Conservation (phyloP, 768 basidiomycete species). For the Rhizopogon vesiculosus region DNA sequence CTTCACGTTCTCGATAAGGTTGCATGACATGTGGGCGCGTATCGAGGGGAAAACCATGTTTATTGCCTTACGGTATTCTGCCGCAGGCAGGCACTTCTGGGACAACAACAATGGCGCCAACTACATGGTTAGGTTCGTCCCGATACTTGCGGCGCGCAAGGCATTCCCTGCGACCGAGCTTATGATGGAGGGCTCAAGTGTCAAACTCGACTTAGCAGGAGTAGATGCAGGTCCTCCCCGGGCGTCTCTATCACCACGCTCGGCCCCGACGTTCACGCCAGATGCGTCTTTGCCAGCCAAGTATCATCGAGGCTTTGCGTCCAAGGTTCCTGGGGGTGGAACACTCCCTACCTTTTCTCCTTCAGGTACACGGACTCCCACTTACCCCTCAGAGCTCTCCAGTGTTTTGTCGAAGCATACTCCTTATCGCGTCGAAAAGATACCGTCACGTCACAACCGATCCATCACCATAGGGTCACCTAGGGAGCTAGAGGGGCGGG, state of each 20-base stretch:
- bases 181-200: conserved; percentile 54
- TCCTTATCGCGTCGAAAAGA: neutral
- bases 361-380: conserved; percentile 27
- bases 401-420: conserved; percentile 33
- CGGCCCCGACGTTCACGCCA: conserved; percentile 20
- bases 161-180: conserved; percentile 29
- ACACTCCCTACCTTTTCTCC: conserved; percentile 6
- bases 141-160: conserved; percentile 17
- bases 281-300: conserved; percentile 43
- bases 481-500: conserved; percentile 36
- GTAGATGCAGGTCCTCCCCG: conserved; percentile 14
- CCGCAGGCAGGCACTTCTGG: conserved; percentile 80
- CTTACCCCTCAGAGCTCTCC: conserved; percentile 42
- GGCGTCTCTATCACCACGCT: conserved; percentile 11
- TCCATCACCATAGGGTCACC: conserved; percentile 42
- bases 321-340: conserved; percentile 45
- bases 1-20: conserved; percentile 70
- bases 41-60: conserved; percentile 83
- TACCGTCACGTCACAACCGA: neutral
- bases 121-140: conserved; percentile 68
- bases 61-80: conserved; percentile 69
- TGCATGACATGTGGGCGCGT: conserved; percentile 71
- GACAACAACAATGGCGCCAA: conserved; percentile 84
- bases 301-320: conserved; percentile 53
- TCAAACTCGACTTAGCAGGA: conserved; percentile 26